Conservation (phyloP, 139 green algal species). For the Marvania coccoides region DNA sequence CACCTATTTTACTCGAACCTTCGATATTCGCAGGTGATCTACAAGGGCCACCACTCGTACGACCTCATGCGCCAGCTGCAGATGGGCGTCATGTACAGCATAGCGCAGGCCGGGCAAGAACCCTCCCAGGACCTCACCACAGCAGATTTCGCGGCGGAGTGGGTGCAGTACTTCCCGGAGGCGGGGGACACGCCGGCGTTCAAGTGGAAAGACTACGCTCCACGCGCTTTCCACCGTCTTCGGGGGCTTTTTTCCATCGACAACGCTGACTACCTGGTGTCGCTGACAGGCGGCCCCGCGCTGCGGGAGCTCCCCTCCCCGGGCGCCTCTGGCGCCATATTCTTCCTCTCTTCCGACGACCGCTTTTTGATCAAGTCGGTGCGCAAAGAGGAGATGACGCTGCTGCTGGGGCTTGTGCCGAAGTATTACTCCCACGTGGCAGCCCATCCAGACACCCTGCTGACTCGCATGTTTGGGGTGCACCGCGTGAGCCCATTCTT, state of each 20-base stretch:
- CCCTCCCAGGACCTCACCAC: not conserved
- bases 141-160: not conserved
- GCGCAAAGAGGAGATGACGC: conserved; percentile 52
- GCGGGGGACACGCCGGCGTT: conserved; percentile 56
- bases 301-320: conserved; percentile 86
- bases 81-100: conserved; percentile 80
- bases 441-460: conserved; percentile 48
- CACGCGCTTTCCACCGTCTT: conserved; percentile 73
- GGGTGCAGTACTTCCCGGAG: conserved; percentile 58
- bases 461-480: conserved; percentile 71
- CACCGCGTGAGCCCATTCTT: conserved; percentile 50
- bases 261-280: conserved; percentile 31
- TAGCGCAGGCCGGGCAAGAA: conserved; percentile 19
- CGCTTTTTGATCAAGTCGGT: conserved; percentile 74
- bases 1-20: no score
- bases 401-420: conserved; percentile 58
- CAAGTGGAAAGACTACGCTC: conserved; percentile 93
- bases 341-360: conserved; percentile 78
- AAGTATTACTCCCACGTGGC: conserved; percentile 59
- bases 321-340: conserved; percentile 79
- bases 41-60: conserved; percentile 83
- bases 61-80: conserved; percentile 91
- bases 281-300: conserved; percentile 51
- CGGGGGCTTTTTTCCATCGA: conserved; percentile 66
- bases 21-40: no score